A percentile compares a stretch with the other conserved stretches of the same genome.
Evolutionary conservation across 305 asterid species (phyloP).

Genomic region (Plantago coronopus): DNA sequence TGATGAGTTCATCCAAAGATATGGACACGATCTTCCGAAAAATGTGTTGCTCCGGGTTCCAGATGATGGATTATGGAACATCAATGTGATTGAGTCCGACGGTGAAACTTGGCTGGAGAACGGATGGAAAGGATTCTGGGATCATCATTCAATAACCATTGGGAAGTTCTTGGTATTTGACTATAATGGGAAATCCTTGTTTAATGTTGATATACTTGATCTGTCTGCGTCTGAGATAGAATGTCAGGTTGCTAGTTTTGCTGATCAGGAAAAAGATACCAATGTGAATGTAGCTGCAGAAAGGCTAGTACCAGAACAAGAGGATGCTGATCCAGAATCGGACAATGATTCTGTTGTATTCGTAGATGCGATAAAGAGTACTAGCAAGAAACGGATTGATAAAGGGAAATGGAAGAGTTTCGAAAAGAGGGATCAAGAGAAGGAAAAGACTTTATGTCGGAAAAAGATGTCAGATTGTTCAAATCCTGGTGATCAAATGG

Average conservation of each 20-base stretch:
- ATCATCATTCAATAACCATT: slow-evolving; percentile 14
- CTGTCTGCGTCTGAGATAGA: slow-evolving; percentile 26
- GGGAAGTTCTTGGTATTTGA: slow-evolving; percentile 29
- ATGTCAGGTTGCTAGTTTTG: slow-evolving; percentile 14
- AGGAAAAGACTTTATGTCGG: background rate
- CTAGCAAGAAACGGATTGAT: background rate
- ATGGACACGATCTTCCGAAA: slow-evolving; percentile 24
- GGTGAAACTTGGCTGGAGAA: slow-evolving; percentile 22
- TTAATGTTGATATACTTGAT: slow-evolving; percentile 34
- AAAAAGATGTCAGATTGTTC: background rate
- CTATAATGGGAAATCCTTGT: slow-evolving; percentile 19
- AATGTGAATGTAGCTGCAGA: background rate
- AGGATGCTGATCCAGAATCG: slow-evolving; percentile 1
- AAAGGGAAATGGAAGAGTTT: background rate
- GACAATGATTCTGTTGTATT: slow-evolving; percentile 18
- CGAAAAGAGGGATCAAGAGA: background rate
- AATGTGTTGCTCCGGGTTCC: slow-evolving; percentile 26
- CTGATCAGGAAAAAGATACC: too few relatives aligned
- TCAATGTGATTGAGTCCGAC: slow-evolving; percentile 16
- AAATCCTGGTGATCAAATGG: background rate
- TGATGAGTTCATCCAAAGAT: slow-evolving; percentile 15
- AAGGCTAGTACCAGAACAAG: background rate
- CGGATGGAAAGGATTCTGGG: slow-evolving; percentile 32
- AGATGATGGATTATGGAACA: slow-evolving; percentile 15
- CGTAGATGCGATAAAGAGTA: background rate